Percentiles rank a stretch among this genome's conserved stretches.
Evolutionary conservation across 805 yeast species (phyloP).

Genomic region (Kodamaea leandrae): DNA sequence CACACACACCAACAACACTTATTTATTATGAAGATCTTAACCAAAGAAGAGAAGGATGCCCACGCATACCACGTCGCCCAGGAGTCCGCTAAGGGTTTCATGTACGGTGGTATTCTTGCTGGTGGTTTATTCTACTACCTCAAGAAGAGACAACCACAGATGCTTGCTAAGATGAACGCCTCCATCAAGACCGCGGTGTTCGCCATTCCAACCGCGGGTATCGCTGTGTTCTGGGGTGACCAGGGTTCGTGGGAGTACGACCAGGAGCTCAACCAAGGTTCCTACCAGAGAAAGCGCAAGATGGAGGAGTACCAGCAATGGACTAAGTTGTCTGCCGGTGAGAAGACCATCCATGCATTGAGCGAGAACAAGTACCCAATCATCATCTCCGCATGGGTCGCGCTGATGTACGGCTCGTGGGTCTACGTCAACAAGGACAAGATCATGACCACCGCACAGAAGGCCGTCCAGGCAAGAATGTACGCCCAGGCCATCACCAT

Average conservation of each 20-base stretch:
- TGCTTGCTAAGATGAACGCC: conserved; percentile 35
- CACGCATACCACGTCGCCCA: conserved; percentile 33
- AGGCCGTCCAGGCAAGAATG: conserved; percentile 30
- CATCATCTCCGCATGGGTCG: conserved; percentile 39
- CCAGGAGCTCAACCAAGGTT: conserved; percentile 31
- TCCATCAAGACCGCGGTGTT: conserved; percentile 38
- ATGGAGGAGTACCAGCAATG: conserved; percentile 36
- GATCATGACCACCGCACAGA: conserved; percentile 26
- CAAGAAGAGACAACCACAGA: conserved; percentile 31
- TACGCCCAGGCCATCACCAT: conserved; percentile 30
- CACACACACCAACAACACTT: not conserved
- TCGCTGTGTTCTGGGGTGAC: conserved; percentile 42
- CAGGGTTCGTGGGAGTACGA: conserved; percentile 46
- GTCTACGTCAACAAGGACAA: conserved; percentile 26
- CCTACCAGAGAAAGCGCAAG: conserved; percentile 24
- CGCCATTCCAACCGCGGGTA: conserved; percentile 39
- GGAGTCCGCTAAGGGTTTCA: conserved; percentile 40
- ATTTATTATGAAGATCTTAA: conserved; percentile 34
- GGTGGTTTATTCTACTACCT: conserved; percentile 32
- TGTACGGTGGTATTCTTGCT: conserved; percentile 33
- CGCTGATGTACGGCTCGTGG: conserved; percentile 33
- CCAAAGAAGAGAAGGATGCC: conserved; percentile 38
- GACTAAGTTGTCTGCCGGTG: conserved; percentile 30
- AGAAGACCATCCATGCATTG: conserved; percentile 28
- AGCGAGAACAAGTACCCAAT: conserved; percentile 36